phyloP scores from a whole-genome alignment of 805 yeast species.

The Wickerhamomyces ciferrii region DNA sequence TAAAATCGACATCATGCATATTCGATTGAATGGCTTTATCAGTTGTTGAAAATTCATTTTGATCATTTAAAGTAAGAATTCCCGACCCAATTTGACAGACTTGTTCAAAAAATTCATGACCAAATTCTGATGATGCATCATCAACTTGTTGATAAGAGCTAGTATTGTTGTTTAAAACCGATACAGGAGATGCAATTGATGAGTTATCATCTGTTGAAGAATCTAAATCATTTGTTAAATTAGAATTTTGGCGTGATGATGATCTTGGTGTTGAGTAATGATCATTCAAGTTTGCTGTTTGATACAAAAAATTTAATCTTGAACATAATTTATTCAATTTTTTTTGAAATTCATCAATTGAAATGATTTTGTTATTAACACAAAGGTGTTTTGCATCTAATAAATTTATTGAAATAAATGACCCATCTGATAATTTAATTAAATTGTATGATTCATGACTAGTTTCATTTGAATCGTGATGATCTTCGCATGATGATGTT shows the following conservation, averaged over 20 bases:
- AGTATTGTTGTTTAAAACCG: not conserved
- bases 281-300: not conserved
- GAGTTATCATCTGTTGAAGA: not conserved
- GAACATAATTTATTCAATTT: conserved; percentile 6
- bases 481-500: not conserved
- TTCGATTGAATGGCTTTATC: not conserved
- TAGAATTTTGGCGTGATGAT: not conserved
- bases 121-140: not conserved
- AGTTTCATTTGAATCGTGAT: not conserved
- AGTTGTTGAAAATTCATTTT: too few species aligned
- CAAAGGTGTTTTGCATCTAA: not conserved
- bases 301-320: not conserved
- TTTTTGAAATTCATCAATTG: conserved; percentile 3
- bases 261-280: not conserved
- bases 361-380: not conserved
- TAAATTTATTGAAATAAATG: conserved; percentile 9
- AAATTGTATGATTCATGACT: conserved; percentile 1
- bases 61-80: not conserved
- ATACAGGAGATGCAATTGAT: not conserved
- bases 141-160: not conserved
- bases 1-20: not conserved
- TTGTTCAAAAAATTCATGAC: not conserved
- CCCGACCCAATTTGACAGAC: not conserved
- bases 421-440: conserved; percentile 10
- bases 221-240: not conserved